These are phyloP conservation scores for Mortierella sp. DNA, from an alignment of 371 early-diverging fungal species.

Conservation along the genomic window DNA sequence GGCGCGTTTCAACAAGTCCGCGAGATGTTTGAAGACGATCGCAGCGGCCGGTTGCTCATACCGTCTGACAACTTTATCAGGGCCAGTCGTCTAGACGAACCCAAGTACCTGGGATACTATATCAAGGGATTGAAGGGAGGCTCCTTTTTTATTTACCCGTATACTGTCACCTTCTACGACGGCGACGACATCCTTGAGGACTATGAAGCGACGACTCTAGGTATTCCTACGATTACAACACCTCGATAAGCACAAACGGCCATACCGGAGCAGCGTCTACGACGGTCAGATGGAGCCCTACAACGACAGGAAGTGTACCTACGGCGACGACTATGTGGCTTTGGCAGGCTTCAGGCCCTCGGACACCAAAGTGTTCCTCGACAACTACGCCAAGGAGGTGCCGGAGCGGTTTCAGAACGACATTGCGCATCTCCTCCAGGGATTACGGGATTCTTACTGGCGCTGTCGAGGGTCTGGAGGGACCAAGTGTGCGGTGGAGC, in stretches of 20 bases:
- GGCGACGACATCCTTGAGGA: not conserved
- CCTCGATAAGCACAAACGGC: no score
- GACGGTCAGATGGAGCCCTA: no score
- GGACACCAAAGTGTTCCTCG: not conserved
- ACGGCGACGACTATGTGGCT: not conserved
- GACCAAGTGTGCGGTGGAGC: not conserved
- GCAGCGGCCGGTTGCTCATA: not conserved
- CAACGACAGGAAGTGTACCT: not conserved
- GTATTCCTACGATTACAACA: no score
- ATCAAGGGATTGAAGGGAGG: not conserved
- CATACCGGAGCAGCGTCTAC: no score
- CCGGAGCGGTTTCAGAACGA: not conserved
- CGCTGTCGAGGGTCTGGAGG: not conserved
- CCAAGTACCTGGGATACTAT: not conserved
- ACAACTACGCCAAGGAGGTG: not conserved
- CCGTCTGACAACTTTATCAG: not conserved
- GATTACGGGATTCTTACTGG: not conserved
- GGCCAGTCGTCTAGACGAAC: not conserved
- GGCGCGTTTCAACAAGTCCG: not conserved
- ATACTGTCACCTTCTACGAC: not conserved
- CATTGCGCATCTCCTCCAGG: not conserved
- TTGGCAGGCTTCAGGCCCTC: not conserved
- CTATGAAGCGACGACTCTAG: no score
- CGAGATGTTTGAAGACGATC: not conserved
- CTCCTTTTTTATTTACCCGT: not conserved